Evolutionary conservation across 2,329 filamentous ascomycete genomes (phyloP), one percentile per base, ranked within the genome.

Genomic region (Akanthomyces dipterigenus): DNA sequence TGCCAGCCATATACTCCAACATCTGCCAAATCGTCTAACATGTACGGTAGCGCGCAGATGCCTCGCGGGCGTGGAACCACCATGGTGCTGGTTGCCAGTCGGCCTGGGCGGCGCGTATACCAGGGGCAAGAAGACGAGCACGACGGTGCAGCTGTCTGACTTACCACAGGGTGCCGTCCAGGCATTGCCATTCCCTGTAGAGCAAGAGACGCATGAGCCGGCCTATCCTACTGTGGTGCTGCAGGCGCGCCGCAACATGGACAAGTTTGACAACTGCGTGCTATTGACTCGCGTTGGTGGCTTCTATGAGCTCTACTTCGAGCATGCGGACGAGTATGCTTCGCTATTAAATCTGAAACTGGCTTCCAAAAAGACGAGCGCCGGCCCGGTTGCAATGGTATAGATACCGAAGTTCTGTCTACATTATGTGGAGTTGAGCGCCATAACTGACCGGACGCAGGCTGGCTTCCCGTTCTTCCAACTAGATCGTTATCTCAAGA

Each of bases 281-380:
- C 75, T 99, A 8, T 77, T 99, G 63, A 99, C 95, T 4, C 86
- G 93, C 61, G 92, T 99, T 31, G 95, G 95, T 61, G 88, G 93
- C 63, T 99, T 99, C 76, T 99, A 98, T 75, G 95, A 99, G 83
- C 79, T 99, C 62, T 99, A 99, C 76, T 96, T 98, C 73, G 89
- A 96, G 68, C 93, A 99, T 72, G 95, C 96, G 12, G 90, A 96
- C 62, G 88, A 96, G 70, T 89, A 89, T 72, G 93, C 89, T 1
- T 90, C 92, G 1, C 78, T 96, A 49, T 80, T 99, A 65, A 95
- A 92, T 68, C 77, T 99, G 70, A 98, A 97, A 74, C 86, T 96
- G 60, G 87, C 89, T 2, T 83, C 83, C 60, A 95, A 91, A 72
- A 92, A 86, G 73, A 91, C 89, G n/a, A 89, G 77, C 65, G 87